Percentiles rank a stretch among this genome's conserved stretches.
These are phyloP conservation scores for Neocucurbitaria cava DNA, from an alignment of 2,329 filamentous ascomycete genomes.

Conservation along the genomic window DNA sequence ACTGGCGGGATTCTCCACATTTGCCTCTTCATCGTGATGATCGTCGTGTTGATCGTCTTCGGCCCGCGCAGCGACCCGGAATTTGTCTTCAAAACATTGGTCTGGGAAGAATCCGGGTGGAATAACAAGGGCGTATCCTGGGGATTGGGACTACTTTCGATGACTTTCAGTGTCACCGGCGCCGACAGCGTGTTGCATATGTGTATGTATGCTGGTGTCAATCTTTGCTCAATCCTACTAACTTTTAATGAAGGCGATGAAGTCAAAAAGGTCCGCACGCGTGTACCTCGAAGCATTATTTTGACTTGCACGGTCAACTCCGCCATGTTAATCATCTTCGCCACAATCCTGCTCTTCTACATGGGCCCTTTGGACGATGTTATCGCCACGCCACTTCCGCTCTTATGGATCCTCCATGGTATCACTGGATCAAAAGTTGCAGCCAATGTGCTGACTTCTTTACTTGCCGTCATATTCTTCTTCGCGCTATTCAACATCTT, in stretches of 20 bases:
- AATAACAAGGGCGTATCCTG: slow-evolving; percentile 51
- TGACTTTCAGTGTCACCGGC: slow-evolving; percentile 48
- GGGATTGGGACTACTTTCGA: slow-evolving; percentile 47
- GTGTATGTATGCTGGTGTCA: slow-evolving; percentile 19
- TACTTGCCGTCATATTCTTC: slow-evolving; percentile 49
- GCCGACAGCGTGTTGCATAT: slow-evolving; percentile 58
- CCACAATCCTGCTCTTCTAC: slow-evolving; percentile 54
- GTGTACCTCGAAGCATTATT: slow-evolving; percentile 50
- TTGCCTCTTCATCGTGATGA: slow-evolving; percentile 56
- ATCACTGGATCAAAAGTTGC: slow-evolving; percentile 51
- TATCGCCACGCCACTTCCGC: slow-evolving; percentile 22
- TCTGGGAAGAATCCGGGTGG: slow-evolving; percentile 52
- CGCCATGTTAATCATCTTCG: slow-evolving; percentile 52
- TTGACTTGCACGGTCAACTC: slow-evolving; percentile 51
- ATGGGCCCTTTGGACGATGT: slow-evolving; percentile 49
- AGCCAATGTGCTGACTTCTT: slow-evolving; percentile 51
- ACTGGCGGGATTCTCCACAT: slow-evolving; percentile 56
- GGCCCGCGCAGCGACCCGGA: slow-evolving; percentile 47
- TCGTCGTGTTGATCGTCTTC: slow-evolving; percentile 54
- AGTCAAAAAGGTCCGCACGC: slow-evolving; percentile 50
- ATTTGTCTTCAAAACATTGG: slow-evolving; percentile 56
- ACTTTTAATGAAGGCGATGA: slow-evolving; percentile 36
- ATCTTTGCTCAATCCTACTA: background rate
- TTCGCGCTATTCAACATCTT: slow-evolving; percentile 53
- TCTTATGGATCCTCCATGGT: slow-evolving; percentile 51